Percentiles rank a stretch among this genome's conserved stretches.
phyloP scores from a whole-genome alignment of 2,329 filamentous ascomycete species.

The Phyllosticta paracitricarpa region DNA sequence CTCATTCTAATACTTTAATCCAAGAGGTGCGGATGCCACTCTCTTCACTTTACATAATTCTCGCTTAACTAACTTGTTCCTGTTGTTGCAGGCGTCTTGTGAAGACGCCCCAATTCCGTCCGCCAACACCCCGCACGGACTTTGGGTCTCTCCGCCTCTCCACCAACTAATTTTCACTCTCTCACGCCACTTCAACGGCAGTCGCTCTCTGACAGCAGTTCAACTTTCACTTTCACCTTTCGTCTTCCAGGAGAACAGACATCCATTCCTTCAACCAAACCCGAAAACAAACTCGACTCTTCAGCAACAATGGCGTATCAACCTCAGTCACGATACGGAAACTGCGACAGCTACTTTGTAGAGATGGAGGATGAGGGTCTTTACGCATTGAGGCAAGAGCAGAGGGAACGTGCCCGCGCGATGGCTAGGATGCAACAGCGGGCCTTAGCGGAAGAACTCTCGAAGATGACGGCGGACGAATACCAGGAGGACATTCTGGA shows the following conservation, averaged over 20 bases:
- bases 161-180: slow-evolving; percentile 50
- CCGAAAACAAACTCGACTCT: slow-evolving; percentile 18
- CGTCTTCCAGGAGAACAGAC: slow-evolving; percentile 35
- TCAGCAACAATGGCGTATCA: slow-evolving; percentile 44
- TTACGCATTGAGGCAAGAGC: slow-evolving; percentile 50
- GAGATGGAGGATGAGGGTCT: slow-evolving; percentile 48
- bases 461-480: slow-evolving; percentile 72
- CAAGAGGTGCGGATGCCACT: slow-evolving; percentile 32
- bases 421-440: slow-evolving; percentile 76
- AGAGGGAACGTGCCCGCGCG: slow-evolving; percentile 67
- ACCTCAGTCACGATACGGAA: slow-evolving; percentile 45
- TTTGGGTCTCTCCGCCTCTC: slow-evolving; percentile 22
- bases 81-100: slow-evolving; percentile 10
- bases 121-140: slow-evolving; percentile 9
- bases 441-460: slow-evolving; percentile 80
- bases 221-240: slow-evolving; percentile 7
- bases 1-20: slow-evolving; percentile 40
- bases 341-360: slow-evolving; percentile 60
- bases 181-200: slow-evolving; percentile 38
- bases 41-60: slow-evolving; percentile 15
- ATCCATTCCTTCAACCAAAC: slow-evolving; percentile 33
- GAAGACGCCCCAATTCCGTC: slow-evolving; percentile 16
- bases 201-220: slow-evolving; percentile 40
- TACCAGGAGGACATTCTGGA: slow-evolving; percentile 90
- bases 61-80: slow-evolving; percentile 10